Evolutionary conservation across 352 stramenopile species (phyloP).

Genomic region (Phytopythium montanum): DNA sequence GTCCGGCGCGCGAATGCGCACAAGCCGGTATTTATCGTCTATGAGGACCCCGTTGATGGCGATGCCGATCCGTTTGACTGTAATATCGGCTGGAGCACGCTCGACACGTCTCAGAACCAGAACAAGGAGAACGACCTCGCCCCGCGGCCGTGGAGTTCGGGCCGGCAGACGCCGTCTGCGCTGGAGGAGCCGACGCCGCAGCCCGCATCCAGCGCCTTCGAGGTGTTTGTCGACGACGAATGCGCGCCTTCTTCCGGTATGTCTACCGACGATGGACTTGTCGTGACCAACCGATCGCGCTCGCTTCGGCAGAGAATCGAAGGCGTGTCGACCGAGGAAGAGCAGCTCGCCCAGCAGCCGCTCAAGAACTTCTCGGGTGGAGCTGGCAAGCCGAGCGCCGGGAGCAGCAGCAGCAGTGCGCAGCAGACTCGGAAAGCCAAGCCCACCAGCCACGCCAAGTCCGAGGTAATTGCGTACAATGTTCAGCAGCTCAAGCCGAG

Average conservation of each 20-base stretch:
- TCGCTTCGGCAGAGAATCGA: constrained; percentile 74
- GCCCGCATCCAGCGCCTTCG: constrained; percentile 21
- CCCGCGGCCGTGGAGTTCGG: constrained; percentile 44
- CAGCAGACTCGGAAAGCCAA: not conserved
- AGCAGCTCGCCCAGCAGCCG: constrained; percentile 67
- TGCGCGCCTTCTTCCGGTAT: constrained; percentile 27
- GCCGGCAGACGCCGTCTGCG: not conserved
- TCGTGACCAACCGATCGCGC: constrained; percentile 49
- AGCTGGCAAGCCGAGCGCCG: not conserved
- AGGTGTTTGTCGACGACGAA: constrained; percentile 82
- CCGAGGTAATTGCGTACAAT: constrained; percentile 43
- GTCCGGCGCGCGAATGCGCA: constrained; percentile 59
- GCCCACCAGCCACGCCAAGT: constrained; percentile 3
- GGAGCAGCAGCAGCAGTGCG: constrained; percentile 4
- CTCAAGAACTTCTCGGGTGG: constrained; percentile 63
- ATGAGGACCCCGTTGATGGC: constrained; percentile 56
- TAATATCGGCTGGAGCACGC: constrained; percentile 64
- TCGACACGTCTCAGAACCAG: constrained; percentile 60
- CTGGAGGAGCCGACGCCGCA: not conserved
- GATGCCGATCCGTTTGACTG: constrained; percentile 57
- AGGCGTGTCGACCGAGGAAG: constrained; percentile 64
- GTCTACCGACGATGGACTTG: constrained; percentile 19
- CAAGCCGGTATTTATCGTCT: constrained; percentile 85
- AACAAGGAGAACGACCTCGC: constrained; percentile 78
- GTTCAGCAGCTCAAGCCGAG: constrained; percentile 31